Evolutionary conservation across 2,329 filamentous ascomycete genomes (phyloP).

Genomic region (Cytospora paraplurivora): DNA sequence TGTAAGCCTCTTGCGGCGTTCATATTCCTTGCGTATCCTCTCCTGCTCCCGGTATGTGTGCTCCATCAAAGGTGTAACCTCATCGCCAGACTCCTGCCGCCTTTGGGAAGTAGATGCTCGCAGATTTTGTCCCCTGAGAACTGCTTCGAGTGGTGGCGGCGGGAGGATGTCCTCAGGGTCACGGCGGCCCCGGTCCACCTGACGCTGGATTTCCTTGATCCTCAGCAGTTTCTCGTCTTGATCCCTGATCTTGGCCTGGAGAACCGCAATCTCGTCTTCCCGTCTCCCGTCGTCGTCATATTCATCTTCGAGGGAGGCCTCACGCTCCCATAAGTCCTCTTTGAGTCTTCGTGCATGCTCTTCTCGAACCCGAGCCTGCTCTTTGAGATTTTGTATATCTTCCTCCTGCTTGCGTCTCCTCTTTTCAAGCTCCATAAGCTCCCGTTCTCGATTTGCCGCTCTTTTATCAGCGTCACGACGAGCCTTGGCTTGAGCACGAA

Average conservation of each 20-base stretch:
- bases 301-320: background rate
- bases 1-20: background rate
- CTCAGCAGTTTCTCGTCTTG: background rate
- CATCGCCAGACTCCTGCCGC: background rate
- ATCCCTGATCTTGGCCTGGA: background rate
- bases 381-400: background rate
- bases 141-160: background rate
- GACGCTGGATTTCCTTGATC: background rate
- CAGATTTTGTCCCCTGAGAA: background rate
- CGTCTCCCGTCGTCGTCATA: background rate
- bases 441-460: background rate
- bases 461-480: background rate
- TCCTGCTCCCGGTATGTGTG: background rate
- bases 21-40: background rate
- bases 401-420: background rate
- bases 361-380: background rate
- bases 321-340: background rate
- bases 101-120: background rate
- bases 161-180: background rate
- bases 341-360: background rate
- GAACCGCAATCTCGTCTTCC: background rate
- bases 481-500: background rate
- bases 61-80: background rate
- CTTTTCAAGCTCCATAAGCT: background rate
- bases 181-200: background rate